phyloP scores from a whole-genome alignment of 495 filamentous ascomycete species.

The Hapsidospora chrysogenum region DNA sequence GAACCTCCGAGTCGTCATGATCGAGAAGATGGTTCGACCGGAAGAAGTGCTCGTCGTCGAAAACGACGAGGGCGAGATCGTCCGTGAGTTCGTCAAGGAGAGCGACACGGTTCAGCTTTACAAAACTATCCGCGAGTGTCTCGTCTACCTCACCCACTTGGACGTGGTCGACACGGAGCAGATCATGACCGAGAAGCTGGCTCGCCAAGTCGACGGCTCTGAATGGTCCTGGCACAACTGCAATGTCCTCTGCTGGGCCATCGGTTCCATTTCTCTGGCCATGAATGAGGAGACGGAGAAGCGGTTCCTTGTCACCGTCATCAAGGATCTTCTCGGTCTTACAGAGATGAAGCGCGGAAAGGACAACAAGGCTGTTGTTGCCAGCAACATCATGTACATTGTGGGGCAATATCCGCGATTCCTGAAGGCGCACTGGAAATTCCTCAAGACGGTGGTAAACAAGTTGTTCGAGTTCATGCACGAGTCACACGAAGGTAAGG shows the following conservation, averaged over 20 bases:
- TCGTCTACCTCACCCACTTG: constrained; percentile 94
- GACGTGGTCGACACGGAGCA: constrained; percentile 94
- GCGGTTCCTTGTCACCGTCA: constrained; percentile 92
- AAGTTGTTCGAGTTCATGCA: constrained; percentile 99
- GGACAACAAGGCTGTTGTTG: constrained; percentile 97
- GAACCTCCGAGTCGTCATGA: constrained; percentile 93
- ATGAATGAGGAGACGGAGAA: constrained; percentile 99
- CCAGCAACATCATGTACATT: constrained; percentile 99
- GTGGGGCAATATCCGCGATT: constrained; percentile 97
- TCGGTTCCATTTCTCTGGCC: constrained; percentile 92
- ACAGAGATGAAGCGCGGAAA: constrained; percentile 99
- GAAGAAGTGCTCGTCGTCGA: constrained; percentile 99
- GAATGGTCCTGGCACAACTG: constrained; percentile 99
- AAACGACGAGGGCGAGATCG: constrained; percentile 98
- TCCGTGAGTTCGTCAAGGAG: constrained; percentile 97
- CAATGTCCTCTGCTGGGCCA: constrained; percentile 98
- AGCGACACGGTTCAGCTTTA: constrained; percentile 98
- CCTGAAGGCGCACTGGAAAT: constrained; percentile 98
- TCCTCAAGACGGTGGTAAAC: constrained; percentile 98
- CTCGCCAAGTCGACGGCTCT: constrained; percentile 78
- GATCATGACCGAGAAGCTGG: constrained; percentile 98
- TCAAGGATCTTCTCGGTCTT: constrained; percentile 94
- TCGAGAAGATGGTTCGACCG: constrained; percentile 97
- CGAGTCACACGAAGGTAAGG: constrained; percentile 87
- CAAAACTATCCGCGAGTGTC: constrained; percentile 93